phyloP scores from a whole-genome alignment of 2,329 filamentous ascomycete genomes.

The Neocucurbitaria cava region DNA sequence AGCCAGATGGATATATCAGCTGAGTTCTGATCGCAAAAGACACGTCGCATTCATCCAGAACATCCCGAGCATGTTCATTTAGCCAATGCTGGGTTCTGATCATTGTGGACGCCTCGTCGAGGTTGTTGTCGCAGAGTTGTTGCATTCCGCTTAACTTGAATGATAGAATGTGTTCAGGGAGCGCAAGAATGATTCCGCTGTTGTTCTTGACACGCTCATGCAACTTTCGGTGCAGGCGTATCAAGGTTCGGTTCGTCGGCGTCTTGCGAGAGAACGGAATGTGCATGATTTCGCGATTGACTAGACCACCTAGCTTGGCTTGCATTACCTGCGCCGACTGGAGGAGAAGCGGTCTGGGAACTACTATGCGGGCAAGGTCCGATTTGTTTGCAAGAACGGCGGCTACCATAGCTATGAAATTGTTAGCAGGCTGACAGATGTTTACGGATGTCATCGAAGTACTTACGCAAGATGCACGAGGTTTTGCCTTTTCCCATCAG shows the following conservation, averaged over 20 bases:
- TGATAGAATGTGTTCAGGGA: conserved; percentile 70
- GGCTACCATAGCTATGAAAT: conserved; percentile 60
- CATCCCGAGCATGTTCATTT: conserved; percentile 60
- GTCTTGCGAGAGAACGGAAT: conserved; percentile 66
- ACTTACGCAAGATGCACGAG: conserved; percentile 63
- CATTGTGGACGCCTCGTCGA: conserved; percentile 56
- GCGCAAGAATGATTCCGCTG: conserved; percentile 63
- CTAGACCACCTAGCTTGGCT: conserved; percentile 61
- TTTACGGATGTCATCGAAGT: conserved; percentile 61
- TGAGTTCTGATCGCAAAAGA: conserved; percentile 52
- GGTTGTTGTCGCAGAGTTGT: conserved; percentile 57
- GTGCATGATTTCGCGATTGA: conserved; percentile 62
- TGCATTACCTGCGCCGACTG: conserved; percentile 66
- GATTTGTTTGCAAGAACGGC: conserved; percentile 48
- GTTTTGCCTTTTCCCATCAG: conserved; percentile 73
- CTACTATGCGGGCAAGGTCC: conserved; percentile 61
- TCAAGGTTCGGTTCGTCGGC: conserved; percentile 36
- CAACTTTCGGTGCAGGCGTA: conserved; percentile 46
- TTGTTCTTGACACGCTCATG: conserved; percentile 52
- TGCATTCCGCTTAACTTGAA: conserved; percentile 69
- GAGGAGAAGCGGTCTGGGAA: conserved; percentile 63
- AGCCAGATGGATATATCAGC: conserved; percentile 54
- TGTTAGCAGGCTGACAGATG: conserved; percentile 37
- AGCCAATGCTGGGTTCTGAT: conserved; percentile 61
- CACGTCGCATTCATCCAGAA: conserved; percentile 68